Base-by-base conservation (phyloP, 2,329 filamentous ascomycete species). In the Aspergillus hortae region DNA sequence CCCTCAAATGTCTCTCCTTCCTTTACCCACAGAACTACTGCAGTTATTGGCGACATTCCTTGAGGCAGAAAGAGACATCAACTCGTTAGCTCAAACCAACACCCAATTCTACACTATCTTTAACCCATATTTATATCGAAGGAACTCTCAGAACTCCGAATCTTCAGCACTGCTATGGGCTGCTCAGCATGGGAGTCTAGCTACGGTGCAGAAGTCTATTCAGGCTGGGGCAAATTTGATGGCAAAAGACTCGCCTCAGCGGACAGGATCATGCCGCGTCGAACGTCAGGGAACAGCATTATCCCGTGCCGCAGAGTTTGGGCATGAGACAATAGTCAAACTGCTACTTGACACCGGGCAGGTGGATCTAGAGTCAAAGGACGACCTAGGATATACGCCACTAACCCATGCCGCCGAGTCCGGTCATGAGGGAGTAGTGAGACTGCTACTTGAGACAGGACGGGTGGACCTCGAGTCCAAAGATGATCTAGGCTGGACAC, bases 321-420 rank as follows among this genome's bases (percentile, higher is more conserved):
- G 43, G 12, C 43, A 45, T 14, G 55, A 52, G 42, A 54, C 44
- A 6, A 53, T 42, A 10, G 36, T 35, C 33, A 48, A 54, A 11
- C 54, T 45, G 21, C 25, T 45, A 6, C 41, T 44, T n/a, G 11
- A 32, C 17, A 21, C 43, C 14, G 43, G 48, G 30, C 12, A 43
- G 40, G 41, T 32, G 33, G 6, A 38, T 19, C 12, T 30, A 4
- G 32, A 44, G 6, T 5, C 30, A 19, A 15, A 7, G 11, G 41
- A 38, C 15, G 14, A 36, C 17, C 9, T 41, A n/a, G 48, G 48
- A 12, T 36, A 23, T 14, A 44, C 48, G 6, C 38, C 48, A 5
- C 10, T 44, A 10, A 23, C 40, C 17, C n/a, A n/a, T 7, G 48
- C 48, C 5, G 48, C 48, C n/a, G 30, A 30, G 12, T 14, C 33